Conservation (phyloP, 2,329 filamentous ascomycete species). For the Huntiella decipiens region DNA sequence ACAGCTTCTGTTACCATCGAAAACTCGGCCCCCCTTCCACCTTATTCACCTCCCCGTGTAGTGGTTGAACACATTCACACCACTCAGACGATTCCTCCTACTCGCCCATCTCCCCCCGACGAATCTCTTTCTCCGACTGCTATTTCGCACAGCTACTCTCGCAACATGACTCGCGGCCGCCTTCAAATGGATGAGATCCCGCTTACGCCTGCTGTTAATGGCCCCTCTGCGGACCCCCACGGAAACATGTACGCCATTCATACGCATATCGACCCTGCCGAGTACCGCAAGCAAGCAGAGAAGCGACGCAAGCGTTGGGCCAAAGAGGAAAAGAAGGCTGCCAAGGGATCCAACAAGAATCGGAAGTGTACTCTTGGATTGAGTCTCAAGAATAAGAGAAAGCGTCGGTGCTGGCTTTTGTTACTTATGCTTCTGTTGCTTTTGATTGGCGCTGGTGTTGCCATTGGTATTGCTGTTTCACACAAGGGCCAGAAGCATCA, state of each 20-base stretch:
- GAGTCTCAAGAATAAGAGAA: slow-evolving; percentile 18
- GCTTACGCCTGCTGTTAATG: slow-evolving; percentile 26
- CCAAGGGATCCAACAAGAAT: slow-evolving; percentile 44
- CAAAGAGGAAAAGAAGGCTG: slow-evolving; percentile 42
- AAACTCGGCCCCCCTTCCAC: slow-evolving; percentile 24
- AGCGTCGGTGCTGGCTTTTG: not conserved
- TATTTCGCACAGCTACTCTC: slow-evolving; percentile 36
- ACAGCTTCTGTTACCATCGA: not conserved
- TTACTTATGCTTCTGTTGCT: not conserved
- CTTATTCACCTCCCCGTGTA: slow-evolving; percentile 31
- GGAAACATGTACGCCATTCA: slow-evolving; percentile 1
- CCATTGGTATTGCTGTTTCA: slow-evolving; percentile 18
- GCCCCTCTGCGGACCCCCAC: slow-evolving; percentile 24
- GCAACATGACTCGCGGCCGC: slow-evolving; percentile 40
- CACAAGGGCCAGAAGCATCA: slow-evolving; percentile 16
- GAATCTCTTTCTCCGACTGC: slow-evolving; percentile 41
- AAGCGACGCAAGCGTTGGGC: slow-evolving; percentile 34
- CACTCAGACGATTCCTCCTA: slow-evolving; percentile 24
- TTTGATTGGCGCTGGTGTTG: not conserved
- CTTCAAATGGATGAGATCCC: slow-evolving; percentile 42
- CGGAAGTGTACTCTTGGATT: slow-evolving; percentile 36
- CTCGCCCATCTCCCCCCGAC: slow-evolving; percentile 25
- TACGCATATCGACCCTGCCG: not conserved
- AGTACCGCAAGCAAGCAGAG: slow-evolving; percentile 4
- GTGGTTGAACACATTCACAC: too few species aligned